A percentile compares a stretch with the other conserved stretches of the same genome.
These are phyloP conservation scores for Sporothrix curviconia DNA, from an alignment of 2,329 filamentous ascomycete genomes.

Conservation along the genomic window DNA sequence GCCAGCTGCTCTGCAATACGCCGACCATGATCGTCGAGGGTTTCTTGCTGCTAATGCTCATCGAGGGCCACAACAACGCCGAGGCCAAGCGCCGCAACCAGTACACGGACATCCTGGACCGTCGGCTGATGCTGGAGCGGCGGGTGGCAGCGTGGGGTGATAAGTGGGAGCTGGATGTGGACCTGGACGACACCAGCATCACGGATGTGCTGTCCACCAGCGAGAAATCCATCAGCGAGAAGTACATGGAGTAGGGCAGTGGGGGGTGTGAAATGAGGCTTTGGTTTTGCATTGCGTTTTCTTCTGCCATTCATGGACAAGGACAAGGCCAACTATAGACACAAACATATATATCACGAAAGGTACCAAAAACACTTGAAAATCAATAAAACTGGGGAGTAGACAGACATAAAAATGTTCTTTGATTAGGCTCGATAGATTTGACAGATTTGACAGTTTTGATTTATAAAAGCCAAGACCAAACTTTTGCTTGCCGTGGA, in stretches of 20 bases:
- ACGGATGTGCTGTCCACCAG: constrained; percentile 7
- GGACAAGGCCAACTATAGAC: too few species aligned
- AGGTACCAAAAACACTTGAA: neutral
- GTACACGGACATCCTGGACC: constrained; percentile 24
- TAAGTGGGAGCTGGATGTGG: constrained; percentile 14
- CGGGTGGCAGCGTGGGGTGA: constrained; percentile 17
- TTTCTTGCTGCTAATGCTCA: constrained; percentile 24
- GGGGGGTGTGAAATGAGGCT: neutral
- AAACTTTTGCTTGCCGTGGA: neutral
- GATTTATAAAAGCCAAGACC: neutral
- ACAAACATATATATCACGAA: neutral
- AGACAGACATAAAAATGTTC: neutral
- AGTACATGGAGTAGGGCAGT: constrained; percentile 7
- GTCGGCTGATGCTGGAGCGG: constrained; percentile 23
- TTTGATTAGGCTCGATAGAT: neutral
- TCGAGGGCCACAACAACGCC: constrained; percentile 24
- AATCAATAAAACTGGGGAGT: neutral
- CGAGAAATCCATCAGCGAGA: constrained; percentile 11
- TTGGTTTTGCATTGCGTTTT: neutral
- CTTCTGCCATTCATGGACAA: neutral
- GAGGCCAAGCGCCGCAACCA: constrained; percentile 22
- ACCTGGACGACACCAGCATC: constrained; percentile 13
- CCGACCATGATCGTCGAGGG: constrained; percentile 27
- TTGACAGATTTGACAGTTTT: too few species aligned
- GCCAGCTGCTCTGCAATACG: constrained; percentile 28